phyloP scores from a whole-genome alignment of 2,329 filamentous ascomycete genomes.

The Endocalyx cinctus region DNA sequence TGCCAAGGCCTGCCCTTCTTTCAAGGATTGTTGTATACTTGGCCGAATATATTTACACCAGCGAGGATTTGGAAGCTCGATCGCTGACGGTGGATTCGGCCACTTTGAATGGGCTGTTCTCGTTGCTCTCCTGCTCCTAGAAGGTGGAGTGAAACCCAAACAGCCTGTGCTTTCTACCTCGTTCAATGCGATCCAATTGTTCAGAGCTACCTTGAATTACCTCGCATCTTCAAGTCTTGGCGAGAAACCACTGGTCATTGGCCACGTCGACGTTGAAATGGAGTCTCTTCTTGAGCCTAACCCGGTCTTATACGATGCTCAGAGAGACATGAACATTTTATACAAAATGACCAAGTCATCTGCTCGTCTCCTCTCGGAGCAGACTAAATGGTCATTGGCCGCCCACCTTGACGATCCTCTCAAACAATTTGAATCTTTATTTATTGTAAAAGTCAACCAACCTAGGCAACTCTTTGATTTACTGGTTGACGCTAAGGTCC shows the following conservation, averaged over 20 bases:
- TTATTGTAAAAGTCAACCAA: slow-evolving; percentile 62
- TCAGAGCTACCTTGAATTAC: slow-evolving; percentile 91
- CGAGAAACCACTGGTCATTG: slow-evolving; percentile 58
- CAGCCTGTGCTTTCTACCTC: slow-evolving; percentile 69
- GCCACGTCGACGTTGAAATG: slow-evolving; percentile 37
- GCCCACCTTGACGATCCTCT: slow-evolving; percentile 69
- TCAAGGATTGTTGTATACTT: slow-evolving; percentile 78
- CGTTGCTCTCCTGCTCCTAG: slow-evolving; percentile 73
- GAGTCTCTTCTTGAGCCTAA: slow-evolving; percentile 39
- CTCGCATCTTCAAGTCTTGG: slow-evolving; percentile 68
- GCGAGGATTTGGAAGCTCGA: slow-evolving; percentile 67
- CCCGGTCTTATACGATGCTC: slow-evolving; percentile 75
- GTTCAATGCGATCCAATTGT: slow-evolving; percentile 87
- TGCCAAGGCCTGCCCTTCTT: slow-evolving; percentile 65
- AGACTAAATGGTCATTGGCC: slow-evolving; percentile 69
- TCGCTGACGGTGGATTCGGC: slow-evolving; percentile 81
- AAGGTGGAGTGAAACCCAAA: slow-evolving; percentile 68
- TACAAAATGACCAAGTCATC: slow-evolving; percentile 92
- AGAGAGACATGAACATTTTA: slow-evolving; percentile 71
- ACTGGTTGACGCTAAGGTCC: slow-evolving; percentile 29
- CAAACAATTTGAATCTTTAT: slow-evolving; percentile 80
- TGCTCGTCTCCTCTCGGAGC: slow-evolving; percentile 65
- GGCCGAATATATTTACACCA: slow-evolving; percentile 88
- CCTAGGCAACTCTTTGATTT: slow-evolving; percentile 53
- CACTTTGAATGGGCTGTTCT: slow-evolving; percentile 87